phyloP scores from a whole-genome alignment of 2,329 filamentous ascomycete species.

The Capronia coronata region DNA sequence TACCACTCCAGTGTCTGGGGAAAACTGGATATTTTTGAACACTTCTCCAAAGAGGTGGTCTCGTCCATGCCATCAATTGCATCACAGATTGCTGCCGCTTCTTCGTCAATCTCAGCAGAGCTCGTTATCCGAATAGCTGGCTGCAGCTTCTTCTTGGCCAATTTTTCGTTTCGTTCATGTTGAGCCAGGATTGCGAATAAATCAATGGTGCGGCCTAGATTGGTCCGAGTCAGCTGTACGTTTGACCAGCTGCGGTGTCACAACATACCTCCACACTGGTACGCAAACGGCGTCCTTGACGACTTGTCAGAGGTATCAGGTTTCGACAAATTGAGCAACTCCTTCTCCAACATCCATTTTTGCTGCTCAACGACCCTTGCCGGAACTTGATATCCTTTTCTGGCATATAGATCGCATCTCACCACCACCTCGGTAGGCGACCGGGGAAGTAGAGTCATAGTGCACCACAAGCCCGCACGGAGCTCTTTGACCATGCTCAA shows the following conservation, averaged over 20 bases:
- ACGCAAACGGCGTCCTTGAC: constrained; percentile 15
- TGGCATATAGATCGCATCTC: constrained; percentile 20
- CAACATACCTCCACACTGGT: constrained; percentile 23
- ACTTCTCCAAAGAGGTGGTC: constrained; percentile 9
- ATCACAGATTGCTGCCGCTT: constrained; percentile 22
- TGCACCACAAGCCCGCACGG: constrained; percentile 19
- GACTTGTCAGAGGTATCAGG: not conserved
- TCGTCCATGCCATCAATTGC: constrained; percentile 15
- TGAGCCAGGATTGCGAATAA: constrained; percentile 24
- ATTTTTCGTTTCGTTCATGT: constrained; percentile 19
- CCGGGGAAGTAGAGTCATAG: constrained; percentile 17
- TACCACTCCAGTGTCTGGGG: constrained; percentile 20
- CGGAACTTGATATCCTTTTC: constrained; percentile 10
- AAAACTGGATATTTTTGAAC: constrained; percentile 16
- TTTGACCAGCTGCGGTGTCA: not conserved
- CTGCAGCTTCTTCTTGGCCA: constrained; percentile 19
- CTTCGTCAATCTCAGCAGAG: constrained; percentile 16
- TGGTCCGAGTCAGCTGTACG: not conserved
- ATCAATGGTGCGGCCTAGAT: constrained; percentile 22
- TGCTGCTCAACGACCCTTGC: constrained; percentile 8
- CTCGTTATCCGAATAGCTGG: constrained; percentile 21
- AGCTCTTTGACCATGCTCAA: constrained; percentile 24
- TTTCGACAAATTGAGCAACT: constrained; percentile 10
- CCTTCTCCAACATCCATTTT: constrained; percentile 21
- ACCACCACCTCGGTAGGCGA: constrained; percentile 14